Evolutionary conservation across 1,139 yeast genomes (phyloP).

Genomic region (Candida labiduridarum): DNA sequence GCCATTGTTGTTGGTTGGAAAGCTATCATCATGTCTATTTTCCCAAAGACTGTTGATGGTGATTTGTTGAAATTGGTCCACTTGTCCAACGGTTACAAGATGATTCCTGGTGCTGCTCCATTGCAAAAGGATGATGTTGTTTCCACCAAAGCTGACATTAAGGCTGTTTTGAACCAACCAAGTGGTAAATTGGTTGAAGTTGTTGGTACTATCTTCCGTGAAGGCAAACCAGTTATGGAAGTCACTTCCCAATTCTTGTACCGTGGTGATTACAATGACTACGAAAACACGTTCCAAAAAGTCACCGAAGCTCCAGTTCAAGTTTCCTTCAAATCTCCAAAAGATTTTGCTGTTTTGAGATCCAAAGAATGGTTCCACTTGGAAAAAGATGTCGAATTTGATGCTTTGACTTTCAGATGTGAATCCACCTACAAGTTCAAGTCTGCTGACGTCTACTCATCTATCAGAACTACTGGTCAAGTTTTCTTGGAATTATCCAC

Average conservation of each 20-base stretch:
- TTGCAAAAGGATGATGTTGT: slow-evolving; percentile 88
- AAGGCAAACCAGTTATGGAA: slow-evolving; percentile 82
- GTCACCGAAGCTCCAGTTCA: slow-evolving; percentile 86
- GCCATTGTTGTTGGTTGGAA: slow-evolving; percentile 99
- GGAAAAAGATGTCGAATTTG: slow-evolving; percentile 69
- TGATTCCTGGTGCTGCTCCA: slow-evolving; percentile 91
- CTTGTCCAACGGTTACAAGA: slow-evolving; percentile 89
- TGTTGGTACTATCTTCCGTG: slow-evolving; percentile 83
- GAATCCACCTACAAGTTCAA: slow-evolving; percentile 83
- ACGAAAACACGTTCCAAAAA: slow-evolving; percentile 89
- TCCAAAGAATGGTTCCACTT: slow-evolving; percentile 98
- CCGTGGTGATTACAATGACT: slow-evolving; percentile 89
- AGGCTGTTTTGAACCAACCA: slow-evolving; percentile 86
- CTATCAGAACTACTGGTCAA: slow-evolving; percentile 83
- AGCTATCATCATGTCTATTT: slow-evolving; percentile 94
- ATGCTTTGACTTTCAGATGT: slow-evolving; percentile 87
- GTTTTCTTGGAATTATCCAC: slow-evolving; percentile 89
- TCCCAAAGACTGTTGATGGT: slow-evolving; percentile 96
- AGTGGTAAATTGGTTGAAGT: slow-evolving; percentile 97
- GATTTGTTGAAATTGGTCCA: slow-evolving; percentile 93
- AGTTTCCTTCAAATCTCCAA: slow-evolving; percentile 68
- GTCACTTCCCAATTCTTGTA: slow-evolving; percentile 94
- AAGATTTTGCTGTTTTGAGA: slow-evolving; percentile 90
- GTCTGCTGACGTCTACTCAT: slow-evolving; percentile 71
- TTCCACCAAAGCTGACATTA: slow-evolving; percentile 78